phyloP scores from a whole-genome alignment of 345 rosid species.

The Raphanus sativus region DNA sequence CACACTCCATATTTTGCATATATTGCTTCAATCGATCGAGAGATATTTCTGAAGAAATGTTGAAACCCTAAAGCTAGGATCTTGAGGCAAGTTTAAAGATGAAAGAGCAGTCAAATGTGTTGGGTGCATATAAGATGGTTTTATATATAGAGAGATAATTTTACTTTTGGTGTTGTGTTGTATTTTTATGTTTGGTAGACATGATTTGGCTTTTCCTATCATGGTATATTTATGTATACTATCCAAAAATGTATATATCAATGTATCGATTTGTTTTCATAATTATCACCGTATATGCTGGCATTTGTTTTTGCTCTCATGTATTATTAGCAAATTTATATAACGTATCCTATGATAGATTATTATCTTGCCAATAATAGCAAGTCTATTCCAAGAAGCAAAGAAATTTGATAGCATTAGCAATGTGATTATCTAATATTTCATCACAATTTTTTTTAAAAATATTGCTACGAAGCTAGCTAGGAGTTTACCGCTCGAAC shows the following conservation, averaged over 20 bases:
- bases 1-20: slow-evolving; percentile 29
- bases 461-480: too few species aligned
- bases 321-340: background rate
- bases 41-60: background rate
- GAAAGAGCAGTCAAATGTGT: slow-evolving; percentile 13
- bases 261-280: background rate
- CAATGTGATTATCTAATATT: too few species aligned
- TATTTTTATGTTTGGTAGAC: slow-evolving; percentile 28
- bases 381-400: background rate
- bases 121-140: slow-evolving; percentile 26
- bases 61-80: slow-evolving; percentile 13
- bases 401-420: background rate
- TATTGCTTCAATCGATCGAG: background rate
- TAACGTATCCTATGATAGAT: background rate
- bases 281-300: background rate
- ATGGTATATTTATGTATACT: slow-evolving; percentile 6
- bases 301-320: background rate
- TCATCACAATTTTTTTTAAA: too few species aligned
- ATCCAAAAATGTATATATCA: background rate
- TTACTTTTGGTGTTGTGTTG: slow-evolving; percentile 10
- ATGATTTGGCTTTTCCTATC: slow-evolving; percentile 26
- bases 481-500: background rate
- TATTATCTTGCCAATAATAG: slow-evolving; percentile 18
- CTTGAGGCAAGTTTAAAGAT: slow-evolving; percentile 14
- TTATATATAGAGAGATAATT: slow-evolving; percentile 11